Evolutionary conservation across 805 yeast genomes (phyloP).

Genomic region (Priceomyces castillae): DNA sequence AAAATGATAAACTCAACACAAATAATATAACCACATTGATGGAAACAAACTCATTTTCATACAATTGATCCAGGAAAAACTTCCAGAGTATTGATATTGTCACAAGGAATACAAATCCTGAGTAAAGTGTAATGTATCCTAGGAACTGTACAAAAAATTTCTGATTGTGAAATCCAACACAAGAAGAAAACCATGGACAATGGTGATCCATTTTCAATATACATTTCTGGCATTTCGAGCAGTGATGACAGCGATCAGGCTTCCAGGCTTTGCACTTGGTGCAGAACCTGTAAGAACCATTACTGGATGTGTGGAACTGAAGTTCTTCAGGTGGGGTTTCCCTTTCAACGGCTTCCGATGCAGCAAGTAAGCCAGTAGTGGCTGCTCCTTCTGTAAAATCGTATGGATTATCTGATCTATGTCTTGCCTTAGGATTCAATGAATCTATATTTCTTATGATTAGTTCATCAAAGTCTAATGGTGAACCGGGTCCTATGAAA

Average conservation of each 20-base stretch:
- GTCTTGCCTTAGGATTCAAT: conserved; percentile 10
- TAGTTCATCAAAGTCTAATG: conserved; percentile 53
- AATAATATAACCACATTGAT: conserved; percentile 60
- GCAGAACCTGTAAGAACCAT: conserved; percentile 57
- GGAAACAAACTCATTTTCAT: conserved; percentile 42
- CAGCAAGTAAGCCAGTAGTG: conserved; percentile 5
- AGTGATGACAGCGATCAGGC: conserved; percentile 60
- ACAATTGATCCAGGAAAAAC: conserved; percentile 46
- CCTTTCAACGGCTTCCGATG: background rate
- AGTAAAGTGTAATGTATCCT: conserved; percentile 48
- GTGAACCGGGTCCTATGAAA: conserved; percentile 62
- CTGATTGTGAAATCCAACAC: conserved; percentile 81
- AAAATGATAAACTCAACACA: conserved; percentile 56
- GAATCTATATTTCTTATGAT: conserved; percentile 19
- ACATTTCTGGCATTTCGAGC: conserved; percentile 48
- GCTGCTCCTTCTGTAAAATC: conserved; percentile 6
- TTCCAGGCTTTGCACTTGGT: conserved; percentile 54
- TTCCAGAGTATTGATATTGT: conserved; percentile 43
- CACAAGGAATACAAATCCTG: conserved; percentile 39
- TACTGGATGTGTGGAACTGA: conserved; percentile 41
- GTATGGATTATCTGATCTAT: conserved; percentile 13
- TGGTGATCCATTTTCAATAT: conserved; percentile 57
- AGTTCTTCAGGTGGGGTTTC: conserved; percentile 31
- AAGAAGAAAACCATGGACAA: conserved; percentile 89
- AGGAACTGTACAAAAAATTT: conserved; percentile 77